Conservation (phyloP, 805 yeast species). For the Barnettozyma salicaria region DNA sequence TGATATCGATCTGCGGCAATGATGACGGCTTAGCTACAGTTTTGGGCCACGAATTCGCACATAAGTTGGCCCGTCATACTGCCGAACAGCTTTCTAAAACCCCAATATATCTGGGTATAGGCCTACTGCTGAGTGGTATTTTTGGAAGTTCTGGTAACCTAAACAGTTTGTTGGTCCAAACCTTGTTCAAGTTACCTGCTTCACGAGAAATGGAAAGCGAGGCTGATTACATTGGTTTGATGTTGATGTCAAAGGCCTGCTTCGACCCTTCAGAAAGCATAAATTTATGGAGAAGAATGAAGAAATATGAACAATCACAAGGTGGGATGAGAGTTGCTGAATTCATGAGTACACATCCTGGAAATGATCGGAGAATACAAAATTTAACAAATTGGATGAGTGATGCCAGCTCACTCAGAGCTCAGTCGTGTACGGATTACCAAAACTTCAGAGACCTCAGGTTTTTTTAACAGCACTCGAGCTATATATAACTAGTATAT, state of each 20-base stretch:
- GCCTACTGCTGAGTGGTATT: slow-evolving; percentile 48
- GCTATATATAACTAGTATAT: not conserved
- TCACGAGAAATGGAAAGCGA: slow-evolving; percentile 93
- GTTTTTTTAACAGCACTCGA: no score
- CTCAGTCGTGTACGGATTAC: slow-evolving; percentile 5
- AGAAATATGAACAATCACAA: slow-evolving; percentile 37
- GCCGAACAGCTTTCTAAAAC: slow-evolving; percentile 74
- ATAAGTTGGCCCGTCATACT: slow-evolving; percentile 88
- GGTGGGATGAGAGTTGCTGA: slow-evolving; percentile 38
- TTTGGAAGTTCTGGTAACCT: slow-evolving; percentile 50
- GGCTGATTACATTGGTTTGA: slow-evolving; percentile 91
- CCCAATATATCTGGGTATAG: slow-evolving; percentile 59
- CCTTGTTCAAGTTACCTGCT: slow-evolving; percentile 70
- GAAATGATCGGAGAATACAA: slow-evolving; percentile 61
- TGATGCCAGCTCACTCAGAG: slow-evolving; percentile 28
- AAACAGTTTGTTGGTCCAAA: slow-evolving; percentile 46
- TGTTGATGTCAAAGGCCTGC: slow-evolving; percentile 88
- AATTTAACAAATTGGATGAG: slow-evolving; percentile 68
- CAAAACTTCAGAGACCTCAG: slow-evolving; percentile 3
- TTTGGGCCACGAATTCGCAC: slow-evolving; percentile 87
- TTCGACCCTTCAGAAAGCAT: slow-evolving; percentile 72
- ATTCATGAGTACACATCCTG: slow-evolving; percentile 85
- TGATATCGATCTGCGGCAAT: slow-evolving; percentile 68
- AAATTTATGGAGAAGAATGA: slow-evolving; percentile 80
- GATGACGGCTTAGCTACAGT: slow-evolving; percentile 97